Evolutionary conservation across 371 early-diverging fungal genomes (phyloP).

Genomic region (Mucor lusitanicus): DNA sequence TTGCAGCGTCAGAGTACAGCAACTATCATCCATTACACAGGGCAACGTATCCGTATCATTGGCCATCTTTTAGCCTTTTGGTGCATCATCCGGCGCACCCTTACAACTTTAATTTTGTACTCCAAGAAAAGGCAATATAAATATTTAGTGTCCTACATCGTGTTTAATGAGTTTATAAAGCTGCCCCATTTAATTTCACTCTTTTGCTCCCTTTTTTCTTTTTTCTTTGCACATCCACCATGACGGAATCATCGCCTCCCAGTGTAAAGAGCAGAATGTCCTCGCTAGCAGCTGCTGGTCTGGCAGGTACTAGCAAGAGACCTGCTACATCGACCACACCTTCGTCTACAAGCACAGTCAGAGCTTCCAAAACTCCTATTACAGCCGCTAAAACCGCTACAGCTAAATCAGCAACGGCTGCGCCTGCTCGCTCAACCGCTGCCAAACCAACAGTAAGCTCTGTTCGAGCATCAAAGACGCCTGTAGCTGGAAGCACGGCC

Average conservation of each 20-base stretch:
- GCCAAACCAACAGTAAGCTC: constrained; percentile 6
- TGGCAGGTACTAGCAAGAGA: constrained; percentile 12
- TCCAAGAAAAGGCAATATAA: neutral
- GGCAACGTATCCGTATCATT: neutral
- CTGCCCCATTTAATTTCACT: neutral
- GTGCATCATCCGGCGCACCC: neutral
- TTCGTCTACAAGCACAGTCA: neutral
- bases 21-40: neutral
- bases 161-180: neutral
- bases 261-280: constrained; percentile 25
- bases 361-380: constrained; percentile 15
- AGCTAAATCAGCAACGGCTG: neutral
- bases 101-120: neutral
- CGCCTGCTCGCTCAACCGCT: constrained; percentile 8
- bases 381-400: neutral
- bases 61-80: neutral
- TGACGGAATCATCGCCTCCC: constrained; percentile 8
- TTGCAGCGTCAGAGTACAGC: neutral
- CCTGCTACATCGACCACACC: constrained; percentile 4
- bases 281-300: constrained; percentile 23
- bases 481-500: neutral
- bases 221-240: neutral
- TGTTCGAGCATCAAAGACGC: constrained; percentile 15
- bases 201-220: neutral
- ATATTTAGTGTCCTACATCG: constrained; percentile 1